Base-by-base conservation (phyloP, 139 green algal species). In the Chlorokybus atmophyticus region DNA sequence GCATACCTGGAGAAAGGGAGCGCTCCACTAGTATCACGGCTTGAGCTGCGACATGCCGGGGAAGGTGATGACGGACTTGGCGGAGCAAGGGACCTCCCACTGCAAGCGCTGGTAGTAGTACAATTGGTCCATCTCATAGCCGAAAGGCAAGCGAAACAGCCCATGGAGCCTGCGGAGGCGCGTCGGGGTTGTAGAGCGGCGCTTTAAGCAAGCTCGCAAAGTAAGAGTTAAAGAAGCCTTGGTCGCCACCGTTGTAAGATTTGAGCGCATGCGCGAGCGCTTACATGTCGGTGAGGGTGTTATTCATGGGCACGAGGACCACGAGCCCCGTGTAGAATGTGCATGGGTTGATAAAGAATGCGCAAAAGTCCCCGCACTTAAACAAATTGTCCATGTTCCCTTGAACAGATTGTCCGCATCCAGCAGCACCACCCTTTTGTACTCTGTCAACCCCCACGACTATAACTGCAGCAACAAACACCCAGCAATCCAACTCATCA, bases 11-110 rank as follows among this genome's bases (percentile, higher is more conserved):
- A 71, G 63, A 4, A 71, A 4, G 1, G 63, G 63, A 17, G 23
- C 66, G 21, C 49, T 57, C 63, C 63, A 71, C 63, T 56, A 71
- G 41, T 48, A 71, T 56, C 63, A 71, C 14, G 63, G 63, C 57
- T 71, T 71, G 23, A 70, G 28, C 5, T 19, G 17, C 14, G 53
- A 25, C 7, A 52, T 14, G 1, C 55, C 30, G 28, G 62, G 62
- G 38, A 66, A 70, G 14, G 62, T 70, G 32, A 70, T 50, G 1
- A 70, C 57, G 21, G 24, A 58, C 39, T 70, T 70, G 5, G 40
- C 21, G 0, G 5, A 29, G 30, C 62, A 70, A 35, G 62, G 62
- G 23, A 70, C 55, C 0, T 57, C 19, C 53, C 53, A 70, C 27
- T 57, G 56, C 23, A 44, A 38, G 5, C 29, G 29, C 8, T 56